Evolutionary conservation across 257 asterid species (phyloP).

Genomic region (Ophiorrhiza pumila): DNA sequence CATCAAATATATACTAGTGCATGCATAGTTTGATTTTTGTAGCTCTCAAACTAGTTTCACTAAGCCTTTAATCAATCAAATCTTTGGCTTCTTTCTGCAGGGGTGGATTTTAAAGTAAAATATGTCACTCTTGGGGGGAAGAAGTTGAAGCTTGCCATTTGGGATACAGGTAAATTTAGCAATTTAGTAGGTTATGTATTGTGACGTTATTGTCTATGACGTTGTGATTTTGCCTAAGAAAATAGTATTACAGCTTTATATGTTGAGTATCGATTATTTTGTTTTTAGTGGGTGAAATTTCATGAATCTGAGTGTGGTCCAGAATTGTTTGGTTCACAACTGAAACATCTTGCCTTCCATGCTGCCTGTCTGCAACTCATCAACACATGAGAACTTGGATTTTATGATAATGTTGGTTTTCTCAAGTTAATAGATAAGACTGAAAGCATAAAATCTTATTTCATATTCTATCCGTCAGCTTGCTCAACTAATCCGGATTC

Average conservation of each 20-base stretch:
- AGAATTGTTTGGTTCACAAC: neutral
- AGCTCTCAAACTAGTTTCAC: neutral
- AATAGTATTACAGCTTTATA: neutral
- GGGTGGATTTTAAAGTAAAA: constrained; percentile 96
- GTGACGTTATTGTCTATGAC: neutral
- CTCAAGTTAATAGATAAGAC: neutral
- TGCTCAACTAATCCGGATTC: neutral
- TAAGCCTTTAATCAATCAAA: neutral
- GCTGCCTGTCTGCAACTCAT: neutral
- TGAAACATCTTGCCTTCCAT: neutral
- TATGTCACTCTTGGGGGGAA: constrained; percentile 86
- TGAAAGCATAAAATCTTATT: neutral
- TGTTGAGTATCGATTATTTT: neutral
- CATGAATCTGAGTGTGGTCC: neutral
- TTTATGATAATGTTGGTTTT: neutral
- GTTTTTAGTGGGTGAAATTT: neutral
- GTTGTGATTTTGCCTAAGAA: neutral
- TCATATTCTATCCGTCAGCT: neutral
- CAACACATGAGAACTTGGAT: neutral
- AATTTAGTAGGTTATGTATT: neutral
- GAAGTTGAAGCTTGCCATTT: constrained; percentile 94
- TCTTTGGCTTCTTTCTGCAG: constrained; percentile 31
- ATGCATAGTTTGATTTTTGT: neutral
- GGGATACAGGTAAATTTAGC: constrained; percentile 84
- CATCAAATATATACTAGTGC: no score